A percentile compares a stretch with the other conserved stretches of the same genome.
Conservation (phyloP, 768 basidiomycete species). For the Cyclocybe cylindracea region DNA sequence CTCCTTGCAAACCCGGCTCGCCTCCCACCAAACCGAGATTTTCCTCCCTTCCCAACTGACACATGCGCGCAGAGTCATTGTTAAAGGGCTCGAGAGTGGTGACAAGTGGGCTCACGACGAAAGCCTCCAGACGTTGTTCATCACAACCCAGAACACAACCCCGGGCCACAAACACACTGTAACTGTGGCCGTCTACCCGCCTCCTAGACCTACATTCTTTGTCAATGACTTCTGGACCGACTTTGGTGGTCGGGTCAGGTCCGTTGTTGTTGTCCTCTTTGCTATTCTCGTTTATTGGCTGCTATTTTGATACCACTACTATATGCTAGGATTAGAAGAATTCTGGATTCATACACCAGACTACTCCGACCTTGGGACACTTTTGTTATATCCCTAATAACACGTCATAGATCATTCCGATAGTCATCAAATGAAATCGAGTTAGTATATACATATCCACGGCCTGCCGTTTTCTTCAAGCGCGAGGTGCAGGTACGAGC, state of each 20-base stretch:
- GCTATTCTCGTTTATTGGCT: slow-evolving; percentile 17
- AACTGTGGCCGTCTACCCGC: slow-evolving; percentile 56
- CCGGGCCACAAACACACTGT: slow-evolving; percentile 52
- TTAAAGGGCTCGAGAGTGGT: slow-evolving; percentile 52
- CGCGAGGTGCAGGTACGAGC: background rate
- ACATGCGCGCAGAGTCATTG: slow-evolving; percentile 54
- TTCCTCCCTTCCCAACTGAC: slow-evolving; percentile 71
- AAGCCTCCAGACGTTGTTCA: slow-evolving; percentile 71
- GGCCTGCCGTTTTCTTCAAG: too few relatives aligned
- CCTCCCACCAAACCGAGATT: slow-evolving; percentile 77
- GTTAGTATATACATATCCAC: background rate
- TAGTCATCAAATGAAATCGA: background rate
- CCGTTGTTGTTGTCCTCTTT: slow-evolving; percentile 18
- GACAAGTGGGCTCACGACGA: slow-evolving; percentile 64
- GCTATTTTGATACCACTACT: background rate
- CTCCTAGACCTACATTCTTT: slow-evolving; percentile 47
- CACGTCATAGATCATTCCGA: slow-evolving; percentile 2
- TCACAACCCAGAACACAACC: slow-evolving; percentile 47
- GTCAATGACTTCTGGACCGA: slow-evolving; percentile 73
- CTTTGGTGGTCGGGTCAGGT: slow-evolving; percentile 29
- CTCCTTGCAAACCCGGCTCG: slow-evolving; percentile 37
- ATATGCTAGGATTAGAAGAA: background rate
- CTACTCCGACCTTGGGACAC: too few relatives aligned
- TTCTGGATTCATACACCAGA: too few relatives aligned
- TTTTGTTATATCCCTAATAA: background rate